Conservation (phyloP, 139 green algal genomes). For the Eudorina sp. region DNA sequence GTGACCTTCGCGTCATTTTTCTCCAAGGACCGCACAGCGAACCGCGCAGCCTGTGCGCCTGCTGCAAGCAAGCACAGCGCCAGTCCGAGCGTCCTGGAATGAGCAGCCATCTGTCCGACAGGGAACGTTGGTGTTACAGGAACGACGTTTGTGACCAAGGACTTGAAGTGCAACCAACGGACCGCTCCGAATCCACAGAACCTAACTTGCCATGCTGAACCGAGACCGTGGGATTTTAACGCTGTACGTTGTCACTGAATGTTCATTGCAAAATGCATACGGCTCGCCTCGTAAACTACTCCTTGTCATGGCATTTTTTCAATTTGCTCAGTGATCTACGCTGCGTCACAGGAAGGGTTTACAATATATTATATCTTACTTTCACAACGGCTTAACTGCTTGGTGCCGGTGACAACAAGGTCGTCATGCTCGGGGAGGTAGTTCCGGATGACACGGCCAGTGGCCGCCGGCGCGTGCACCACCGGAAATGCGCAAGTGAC, state of each 20-base stretch:
- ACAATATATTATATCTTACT: background rate
- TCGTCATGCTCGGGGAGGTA: background rate
- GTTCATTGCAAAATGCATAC: no score
- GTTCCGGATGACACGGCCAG: background rate
- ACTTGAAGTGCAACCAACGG: no score
- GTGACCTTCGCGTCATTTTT: background rate
- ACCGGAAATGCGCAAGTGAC: slow-evolving; percentile 38
- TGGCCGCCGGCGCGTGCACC: background rate
- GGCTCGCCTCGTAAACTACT: no score
- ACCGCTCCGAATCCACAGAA: no score
- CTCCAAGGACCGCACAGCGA: background rate
- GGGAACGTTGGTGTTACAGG: no score
- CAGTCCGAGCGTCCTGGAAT: no score
- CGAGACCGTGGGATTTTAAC: no score
- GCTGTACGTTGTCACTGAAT: no score
- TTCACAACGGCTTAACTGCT: background rate
- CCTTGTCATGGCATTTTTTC: background rate
- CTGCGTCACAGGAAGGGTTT: background rate
- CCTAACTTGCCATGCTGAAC: no score
- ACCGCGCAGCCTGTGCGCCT: no score
- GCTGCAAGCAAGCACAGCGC: background rate
- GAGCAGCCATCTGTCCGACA: no score
- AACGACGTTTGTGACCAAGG: no score
- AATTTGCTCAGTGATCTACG: background rate
- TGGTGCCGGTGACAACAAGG: background rate